Percentiles rank a stretch among this genome's conserved stretches.
These are phyloP conservation scores for Aspergillus mulundensis DNA, from an alignment of 495 filamentous ascomycete species.

Conservation along the genomic window DNA sequence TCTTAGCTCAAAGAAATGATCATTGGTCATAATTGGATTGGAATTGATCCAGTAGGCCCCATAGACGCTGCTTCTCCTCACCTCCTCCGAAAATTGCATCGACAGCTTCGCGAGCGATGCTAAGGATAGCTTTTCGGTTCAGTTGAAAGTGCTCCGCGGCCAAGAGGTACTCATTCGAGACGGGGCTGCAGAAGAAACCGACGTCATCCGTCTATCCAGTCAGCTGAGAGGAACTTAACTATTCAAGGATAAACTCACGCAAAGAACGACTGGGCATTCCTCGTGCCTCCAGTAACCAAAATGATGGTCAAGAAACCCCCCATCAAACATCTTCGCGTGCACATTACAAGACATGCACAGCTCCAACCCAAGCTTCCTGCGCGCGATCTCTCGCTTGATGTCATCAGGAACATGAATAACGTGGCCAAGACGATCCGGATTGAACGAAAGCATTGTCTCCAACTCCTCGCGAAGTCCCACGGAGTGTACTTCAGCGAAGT, in stretches of 20 bases:
- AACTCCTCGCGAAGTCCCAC: conserved; percentile 57
- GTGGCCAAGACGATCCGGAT: conserved; percentile 71
- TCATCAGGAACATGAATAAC: conserved; percentile 66
- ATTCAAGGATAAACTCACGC: conserved; percentile 44
- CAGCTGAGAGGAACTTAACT: conserved; percentile 7
- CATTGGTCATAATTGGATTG: conserved; percentile 11
- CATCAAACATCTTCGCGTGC: conserved; percentile 65
- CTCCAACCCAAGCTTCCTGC: conserved; percentile 59
- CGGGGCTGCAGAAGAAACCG: conserved; percentile 70
- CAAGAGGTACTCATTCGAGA: conserved; percentile 77
- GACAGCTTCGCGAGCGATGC: conserved; percentile 52
- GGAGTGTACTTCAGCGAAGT: conserved; percentile 67
- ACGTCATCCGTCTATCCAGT: conserved; percentile 74
- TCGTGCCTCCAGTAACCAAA: conserved; percentile 61
- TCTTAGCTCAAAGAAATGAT: not conserved
- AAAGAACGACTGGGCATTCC: conserved; percentile 51
- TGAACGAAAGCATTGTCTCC: conserved; percentile 54
- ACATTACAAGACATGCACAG: conserved; percentile 81
- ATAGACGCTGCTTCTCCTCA: conserved; percentile 55
- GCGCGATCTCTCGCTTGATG: conserved; percentile 52
- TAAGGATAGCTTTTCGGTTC: conserved; percentile 48
- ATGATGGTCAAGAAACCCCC: conserved; percentile 67
- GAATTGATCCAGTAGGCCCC: conserved; percentile 42
- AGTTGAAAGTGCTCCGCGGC: conserved; percentile 69
- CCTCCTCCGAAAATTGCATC: conserved; percentile 63